Percentiles rank a stretch among this genome's conserved stretches.
These are phyloP conservation scores for Pyricularia sp. DNA, from an alignment of 2,329 filamentous ascomycete species.

Conservation along the genomic window DNA sequence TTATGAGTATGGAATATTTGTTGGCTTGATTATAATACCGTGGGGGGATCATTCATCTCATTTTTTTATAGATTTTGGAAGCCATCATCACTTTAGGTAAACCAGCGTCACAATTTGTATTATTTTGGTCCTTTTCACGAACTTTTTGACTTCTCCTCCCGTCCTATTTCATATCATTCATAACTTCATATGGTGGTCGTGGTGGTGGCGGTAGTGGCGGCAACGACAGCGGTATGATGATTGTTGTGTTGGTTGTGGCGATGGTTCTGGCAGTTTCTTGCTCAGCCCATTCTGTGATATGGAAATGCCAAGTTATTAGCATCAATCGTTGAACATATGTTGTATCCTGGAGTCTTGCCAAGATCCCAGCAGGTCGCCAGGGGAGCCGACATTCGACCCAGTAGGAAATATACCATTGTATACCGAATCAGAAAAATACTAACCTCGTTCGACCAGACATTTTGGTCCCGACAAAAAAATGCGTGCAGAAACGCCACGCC, in stretches of 20 bases:
- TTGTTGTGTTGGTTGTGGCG: too few relatives aligned
- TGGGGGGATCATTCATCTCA: neutral
- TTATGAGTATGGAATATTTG: neutral
- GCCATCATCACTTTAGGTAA: neutral
- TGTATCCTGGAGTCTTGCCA: neutral
- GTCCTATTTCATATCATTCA: neutral
- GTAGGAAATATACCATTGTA: neutral
- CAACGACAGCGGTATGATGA: too few relatives aligned
- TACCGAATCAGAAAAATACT: neutral
- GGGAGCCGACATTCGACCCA: too few relatives aligned
- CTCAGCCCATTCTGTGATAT: neutral
- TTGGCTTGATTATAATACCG: neutral
- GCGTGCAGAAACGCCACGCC: neutral
- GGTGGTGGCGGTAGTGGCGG: neutral
- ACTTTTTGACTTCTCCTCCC: neutral
- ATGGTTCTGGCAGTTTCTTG: neutral
- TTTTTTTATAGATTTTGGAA: neutral
- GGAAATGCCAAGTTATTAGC: neutral
- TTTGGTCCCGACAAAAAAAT: neutral
- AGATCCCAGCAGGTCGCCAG: neutral
- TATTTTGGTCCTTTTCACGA: neutral
- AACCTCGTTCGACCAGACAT: neutral
- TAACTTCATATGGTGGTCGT: neutral
- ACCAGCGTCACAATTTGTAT: neutral
- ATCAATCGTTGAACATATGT: neutral